Base-by-base conservation (phyloP, 129 eudicot species). In the Pulicaria dysenterica region DNA sequence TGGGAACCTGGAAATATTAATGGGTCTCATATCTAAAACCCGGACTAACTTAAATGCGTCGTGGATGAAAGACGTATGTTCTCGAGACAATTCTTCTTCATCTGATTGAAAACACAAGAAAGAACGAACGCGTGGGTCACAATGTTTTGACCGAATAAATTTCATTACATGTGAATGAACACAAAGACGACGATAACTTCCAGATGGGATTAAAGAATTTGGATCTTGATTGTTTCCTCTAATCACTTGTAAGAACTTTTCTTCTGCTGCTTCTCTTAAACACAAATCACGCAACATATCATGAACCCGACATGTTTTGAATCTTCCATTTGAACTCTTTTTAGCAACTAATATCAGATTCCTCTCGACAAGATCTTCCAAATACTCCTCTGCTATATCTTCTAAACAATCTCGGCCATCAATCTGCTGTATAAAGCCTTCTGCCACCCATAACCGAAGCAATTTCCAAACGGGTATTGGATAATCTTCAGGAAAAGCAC, bases 101-200 rank as follows among this genome's bases (percentile, higher is more conserved):
- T 80, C 81, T 34, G 7, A 42, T 3, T 81, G 58, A 50, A 86
- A 83, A 55, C 86, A 83, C 61, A 88, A 58, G 71, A 88, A 85
- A 8, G 89, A 83, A 15, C 95, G 95, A 40, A 83, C 88, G 10
- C 79, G 91, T 15, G 86, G 78, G 44, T 76, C 84, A 10, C 58
- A 66, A 73, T 88, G 88, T 82, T 67, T 83, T 5, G 87, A 78
- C 54, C 68, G 67, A 39, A 85, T 65, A 24, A 67, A 85, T 39
- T 76, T 76, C 73, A 79, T 69, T 41, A 83, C 81, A 48, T 81
- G 77, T 0, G 86, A 88, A 77, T 83, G 90, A 64, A 88, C 74
- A 79, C 76, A 80, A 71, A 83, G 80, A 10, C 85, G 88, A 4
- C 87, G 87, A 34, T 38, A 34, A 11, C 72, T 79, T 40, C 56